These are phyloP conservation scores for Sarocladium kiliense DNA, from an alignment of 2,329 filamentous ascomycete genomes.

Conservation along the genomic window DNA sequence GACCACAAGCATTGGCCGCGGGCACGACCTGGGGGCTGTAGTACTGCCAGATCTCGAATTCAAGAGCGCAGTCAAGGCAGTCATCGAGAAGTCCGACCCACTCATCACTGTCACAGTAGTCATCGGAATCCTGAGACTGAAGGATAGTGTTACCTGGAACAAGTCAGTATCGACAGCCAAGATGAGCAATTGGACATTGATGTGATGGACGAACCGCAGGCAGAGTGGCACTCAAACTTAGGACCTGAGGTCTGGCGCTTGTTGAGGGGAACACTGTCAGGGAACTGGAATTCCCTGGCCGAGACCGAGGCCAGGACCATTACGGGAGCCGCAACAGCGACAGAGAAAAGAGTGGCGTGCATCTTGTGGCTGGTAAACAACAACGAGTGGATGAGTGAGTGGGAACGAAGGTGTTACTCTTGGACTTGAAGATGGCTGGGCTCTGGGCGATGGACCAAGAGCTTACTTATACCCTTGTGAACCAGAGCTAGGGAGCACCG, in stretches of 20 bases:
- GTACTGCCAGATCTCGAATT: conserved; percentile 37
- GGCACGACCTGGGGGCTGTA: conserved; percentile 32
- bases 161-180: not conserved
- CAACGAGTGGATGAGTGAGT: conserved; percentile 5
- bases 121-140: conserved; percentile 17
- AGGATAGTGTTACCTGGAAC: conserved; percentile 23
- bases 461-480: conserved; percentile 10
- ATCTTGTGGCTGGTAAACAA: conserved; percentile 14
- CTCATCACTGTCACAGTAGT: conserved; percentile 26
- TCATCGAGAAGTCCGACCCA: conserved; percentile 36
- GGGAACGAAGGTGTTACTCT: conserved; percentile 3
- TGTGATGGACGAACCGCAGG: conserved; percentile 36
- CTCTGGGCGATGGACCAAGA: not conserved
- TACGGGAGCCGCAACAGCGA: conserved; percentile 22
- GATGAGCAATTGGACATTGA: not conserved
- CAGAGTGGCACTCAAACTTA: conserved; percentile 42
- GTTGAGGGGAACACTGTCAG: conserved; percentile 26
- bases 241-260: conserved; percentile 36
- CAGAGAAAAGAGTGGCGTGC: conserved; percentile 20
- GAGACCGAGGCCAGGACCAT: conserved; percentile 17
- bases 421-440: not conserved
- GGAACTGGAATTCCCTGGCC: conserved; percentile 21
- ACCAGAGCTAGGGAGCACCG: not conserved
- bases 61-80: conserved; percentile 39
- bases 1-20: conserved; percentile 31